Conservation (phyloP, 768 basidiomycete species). For the Lentinus tigrinus region DNA sequence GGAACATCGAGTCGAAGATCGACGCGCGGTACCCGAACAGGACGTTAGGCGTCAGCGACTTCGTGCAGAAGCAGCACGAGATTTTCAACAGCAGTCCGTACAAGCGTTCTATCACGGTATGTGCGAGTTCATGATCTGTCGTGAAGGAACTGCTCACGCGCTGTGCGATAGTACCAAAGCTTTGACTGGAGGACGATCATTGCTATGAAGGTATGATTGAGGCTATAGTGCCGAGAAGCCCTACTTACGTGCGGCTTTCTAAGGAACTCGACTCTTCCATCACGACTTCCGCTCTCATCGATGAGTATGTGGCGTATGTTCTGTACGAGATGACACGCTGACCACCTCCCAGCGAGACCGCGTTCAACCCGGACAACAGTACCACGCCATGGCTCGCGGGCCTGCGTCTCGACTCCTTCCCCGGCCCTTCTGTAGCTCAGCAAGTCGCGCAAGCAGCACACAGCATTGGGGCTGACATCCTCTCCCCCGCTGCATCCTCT, state of each 20-base stretch:
- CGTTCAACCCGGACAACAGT: conserved; percentile 38
- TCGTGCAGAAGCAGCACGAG: conserved; percentile 60
- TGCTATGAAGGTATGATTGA: conserved; percentile 49
- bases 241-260: too few species aligned
- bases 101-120: conserved; percentile 59
- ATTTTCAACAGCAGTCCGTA: conserved; percentile 62
- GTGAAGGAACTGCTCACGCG: background rate
- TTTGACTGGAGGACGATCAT: conserved; percentile 80
- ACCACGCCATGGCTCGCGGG: conserved; percentile 72
- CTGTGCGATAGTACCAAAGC: conserved; percentile 60
- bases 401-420: conserved; percentile 58
- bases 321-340: background rate
- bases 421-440: conserved; percentile 54
- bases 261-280: conserved; percentile 58
- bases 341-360: conserved; percentile 36
- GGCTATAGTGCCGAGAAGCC: too few species aligned
- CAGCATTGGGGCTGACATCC: conserved; percentile 58
- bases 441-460: conserved; percentile 70
- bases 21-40: conserved; percentile 51
- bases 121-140: conserved; percentile 16
- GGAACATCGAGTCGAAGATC: conserved; percentile 82
- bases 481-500: conserved; percentile 58
- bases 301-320: conserved; percentile 46
- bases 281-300: conserved; percentile 61
- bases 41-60: conserved; percentile 55